Base-by-base conservation (phyloP, 345 rosid genomes). In the Erodium maritimum region DNA sequence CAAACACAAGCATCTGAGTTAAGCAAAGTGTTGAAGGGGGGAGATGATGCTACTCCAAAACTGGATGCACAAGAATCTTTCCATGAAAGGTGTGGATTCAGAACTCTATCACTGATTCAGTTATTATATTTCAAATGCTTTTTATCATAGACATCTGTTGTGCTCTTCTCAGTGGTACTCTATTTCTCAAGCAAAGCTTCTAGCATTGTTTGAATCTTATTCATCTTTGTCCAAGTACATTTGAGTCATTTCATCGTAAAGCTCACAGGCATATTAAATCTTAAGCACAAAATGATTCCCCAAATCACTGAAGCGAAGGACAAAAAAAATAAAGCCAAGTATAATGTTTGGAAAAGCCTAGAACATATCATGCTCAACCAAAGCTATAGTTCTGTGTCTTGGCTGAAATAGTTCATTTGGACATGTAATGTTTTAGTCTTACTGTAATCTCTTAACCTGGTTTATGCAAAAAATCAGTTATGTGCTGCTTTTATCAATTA, bases 21-120 rank as follows among this genome's bases (percentile, higher is more conserved):
- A 19, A 42, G 24, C 14, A n/a, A 61, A 0, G 4, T 61, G 51
- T 33, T 61, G 33, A 54, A 21, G 53, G 50, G 50, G 25, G 24
- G 50, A 61, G 42, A 33, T 5, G 21, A 61, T 61, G 23, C 23
- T 54, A 51, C 58, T 42, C 48, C 48, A 42, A 42, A 42, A 7
- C 3, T 42, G 48, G 17, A 42, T 2, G 48, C 17, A 3, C 16
- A 7, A 42, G 48, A 42, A 42, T 42, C 48, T 42, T 42, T 42
- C 48, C 48, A 42, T 42, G 48, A 9, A 42, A 42, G 48, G 48
- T 42, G 12, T 42, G 48, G 48, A 42, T 42, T 29, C 9, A 29
- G 9, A 29, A 29, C 37, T n/a, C n/a, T 29, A 11, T 29, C 37
- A 29, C 37, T 5, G 9, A 29, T 29, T 29, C 5, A 29, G 5